A percentile compares a stretch with the other conserved stretches of the same genome.
Conservation (phyloP, 1,284 basidiomycete species). For the Ganoderma meredithae region DNA sequence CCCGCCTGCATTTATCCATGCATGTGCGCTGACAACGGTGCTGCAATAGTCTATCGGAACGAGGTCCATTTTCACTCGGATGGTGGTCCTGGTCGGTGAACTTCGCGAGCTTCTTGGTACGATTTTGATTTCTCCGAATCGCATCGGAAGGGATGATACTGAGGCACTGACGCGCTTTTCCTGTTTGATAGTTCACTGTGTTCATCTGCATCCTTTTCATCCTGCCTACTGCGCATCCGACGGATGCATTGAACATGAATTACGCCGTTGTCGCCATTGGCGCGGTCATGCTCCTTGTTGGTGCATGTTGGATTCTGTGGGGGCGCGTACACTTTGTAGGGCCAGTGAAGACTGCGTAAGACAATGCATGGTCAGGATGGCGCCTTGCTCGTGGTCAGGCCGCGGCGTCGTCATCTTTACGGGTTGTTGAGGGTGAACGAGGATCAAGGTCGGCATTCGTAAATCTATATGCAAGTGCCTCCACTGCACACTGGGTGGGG, state of each 20-base stretch:
- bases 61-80: slow-evolving; percentile 62
- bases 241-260: slow-evolving; percentile 69
- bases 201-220: slow-evolving; percentile 66
- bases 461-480: no score
- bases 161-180: background rate
- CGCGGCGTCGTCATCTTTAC: no score
- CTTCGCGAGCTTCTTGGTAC: slow-evolving; percentile 53
- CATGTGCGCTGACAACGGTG: background rate
- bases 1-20: background rate
- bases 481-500: no score
- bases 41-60: slow-evolving; percentile 44
- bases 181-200: slow-evolving; percentile 51
- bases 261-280: slow-evolving; percentile 64
- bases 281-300: slow-evolving; percentile 50
- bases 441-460: no score
- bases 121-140: slow-evolving; percentile 17
- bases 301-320: slow-evolving; percentile 51
- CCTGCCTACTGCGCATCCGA: slow-evolving; percentile 66
- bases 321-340: slow-evolving; percentile 43
- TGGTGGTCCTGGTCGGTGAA: slow-evolving; percentile 62
- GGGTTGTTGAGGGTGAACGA: no score
- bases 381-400: no score
- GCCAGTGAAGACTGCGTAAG: slow-evolving; percentile 40
- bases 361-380: background rate
- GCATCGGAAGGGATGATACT: slow-evolving; percentile 5